Evolutionary conservation across 768 basidiomycete genomes (phyloP).

Genomic region (Pulveroboletus sp.): DNA sequence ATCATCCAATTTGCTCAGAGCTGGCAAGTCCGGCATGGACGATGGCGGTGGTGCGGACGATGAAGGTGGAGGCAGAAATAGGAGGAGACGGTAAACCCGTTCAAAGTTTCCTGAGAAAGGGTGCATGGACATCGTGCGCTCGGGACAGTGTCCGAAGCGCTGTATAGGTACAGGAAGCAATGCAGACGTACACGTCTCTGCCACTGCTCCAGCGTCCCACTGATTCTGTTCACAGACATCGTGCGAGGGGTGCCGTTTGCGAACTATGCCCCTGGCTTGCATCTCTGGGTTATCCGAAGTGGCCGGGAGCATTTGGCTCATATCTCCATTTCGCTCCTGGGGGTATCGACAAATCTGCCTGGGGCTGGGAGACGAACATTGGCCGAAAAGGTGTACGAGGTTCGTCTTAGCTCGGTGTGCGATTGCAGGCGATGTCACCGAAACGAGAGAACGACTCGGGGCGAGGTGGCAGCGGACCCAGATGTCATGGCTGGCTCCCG

Average conservation of each 20-base stretch:
- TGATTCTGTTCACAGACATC: slow-evolving; percentile 83
- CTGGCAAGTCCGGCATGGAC: slow-evolving; percentile 1
- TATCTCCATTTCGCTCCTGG: too few relatives aligned
- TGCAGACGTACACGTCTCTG: slow-evolving; percentile 85
- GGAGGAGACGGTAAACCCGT: slow-evolving; percentile 98
- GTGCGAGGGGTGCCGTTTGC: slow-evolving; percentile 89
- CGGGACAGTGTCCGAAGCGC: background rate
- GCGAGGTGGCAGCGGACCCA: too few relatives aligned
- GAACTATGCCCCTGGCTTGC: slow-evolving; percentile 76
- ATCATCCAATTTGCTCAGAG: slow-evolving; percentile 17
- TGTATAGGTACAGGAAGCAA: slow-evolving; percentile 84
- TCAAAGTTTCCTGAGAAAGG: slow-evolving; percentile 93
- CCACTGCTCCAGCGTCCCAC: slow-evolving; percentile 91
- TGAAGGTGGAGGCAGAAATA: slow-evolving; percentile 53
- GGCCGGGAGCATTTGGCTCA: too few relatives aligned
- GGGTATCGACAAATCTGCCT: too few relatives aligned
- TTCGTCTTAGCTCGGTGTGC: too few relatives aligned
- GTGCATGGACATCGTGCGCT: slow-evolving; percentile 45
- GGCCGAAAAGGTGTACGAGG: too few relatives aligned
- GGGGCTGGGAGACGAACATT: too few relatives aligned
- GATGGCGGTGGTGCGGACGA: slow-evolving; percentile 29
- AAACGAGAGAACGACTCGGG: too few relatives aligned
- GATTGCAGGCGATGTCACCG: too few relatives aligned
- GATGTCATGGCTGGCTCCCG: too few relatives aligned
- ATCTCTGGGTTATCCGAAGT: slow-evolving; percentile 81